Base-by-base conservation (phyloP, 2,329 filamentous ascomycete genomes). In the Pestalotiopsis sp. region DNA sequence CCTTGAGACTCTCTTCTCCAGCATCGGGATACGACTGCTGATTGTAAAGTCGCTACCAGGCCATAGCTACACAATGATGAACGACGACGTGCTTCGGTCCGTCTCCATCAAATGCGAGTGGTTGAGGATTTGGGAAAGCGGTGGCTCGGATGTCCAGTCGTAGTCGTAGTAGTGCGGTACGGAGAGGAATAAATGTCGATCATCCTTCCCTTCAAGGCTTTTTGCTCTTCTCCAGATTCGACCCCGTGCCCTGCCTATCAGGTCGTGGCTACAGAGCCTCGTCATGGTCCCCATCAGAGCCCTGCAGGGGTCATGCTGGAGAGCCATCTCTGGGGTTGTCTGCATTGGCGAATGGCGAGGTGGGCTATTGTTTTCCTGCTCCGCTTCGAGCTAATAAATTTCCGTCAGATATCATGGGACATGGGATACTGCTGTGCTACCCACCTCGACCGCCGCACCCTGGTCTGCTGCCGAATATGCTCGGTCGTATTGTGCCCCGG, bases 351-450 rank as follows among this genome's bases (percentile, higher is more conserved):
- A 62, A 62, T 62, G 25, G 59, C 59, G 31, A 59, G 57, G 5
- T 13, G 36, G 27, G 17, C 59, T 36, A 59, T 27, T 59, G 45
- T 52, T 52, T 52, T 52, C 17, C 45, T 59, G 57, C 57, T 59
- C 57, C 31, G 59, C 31, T 62, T 39, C 27, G 31, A 62, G 59
- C 59, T 62, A 36, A 62, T 62, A 36, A 59, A 59, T 59, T 27
- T 59, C 57, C 23, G 57, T 59, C 27, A 27, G 57, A 52, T 59
- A 59, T 14, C 31, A 36, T 36, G 31, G 31, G 31, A 25, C 27
- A 59, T 62, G 25, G 36, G 59, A 62, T n/a, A 13, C 59, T 62
- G 59, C 31, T 62, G 59, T 62, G 59, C 31, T 62, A 62, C 59
- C 25, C 59, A 62, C 59, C n/a, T 62, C 27, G 12, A 39, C 17